Evolutionary conservation across 768 basidiomycete genomes (phyloP).

Genomic region (Tylopilus sp.): DNA sequence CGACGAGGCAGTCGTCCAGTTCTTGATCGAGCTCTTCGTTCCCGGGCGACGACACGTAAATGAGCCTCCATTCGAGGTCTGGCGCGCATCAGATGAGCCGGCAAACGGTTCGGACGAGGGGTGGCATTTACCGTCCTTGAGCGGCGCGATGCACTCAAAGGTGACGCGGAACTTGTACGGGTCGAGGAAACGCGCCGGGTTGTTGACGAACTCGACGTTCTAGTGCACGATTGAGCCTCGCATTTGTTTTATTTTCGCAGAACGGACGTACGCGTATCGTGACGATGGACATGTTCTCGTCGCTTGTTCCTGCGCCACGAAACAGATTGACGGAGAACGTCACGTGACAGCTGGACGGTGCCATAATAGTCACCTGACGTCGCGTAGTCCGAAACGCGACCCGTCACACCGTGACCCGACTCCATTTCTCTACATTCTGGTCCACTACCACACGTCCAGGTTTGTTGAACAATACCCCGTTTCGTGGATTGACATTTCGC

Average conservation of each 20-base stretch:
- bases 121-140: constrained; percentile 70
- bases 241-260: neutral
- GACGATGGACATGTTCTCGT: constrained; percentile 56
- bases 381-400: too few relatives aligned
- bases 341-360: too few relatives aligned
- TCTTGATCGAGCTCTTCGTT: constrained; percentile 94
- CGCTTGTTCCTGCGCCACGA: neutral
- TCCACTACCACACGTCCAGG: too few relatives aligned
- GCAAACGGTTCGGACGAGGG: neutral
- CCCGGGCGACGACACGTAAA: constrained; percentile 93
- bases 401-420: too few relatives aligned
- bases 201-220: constrained; percentile 91
- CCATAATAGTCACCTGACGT: too few relatives aligned
- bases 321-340: neutral
- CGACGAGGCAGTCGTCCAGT: constrained; percentile 95
- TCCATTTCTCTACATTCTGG: too few relatives aligned
- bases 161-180: constrained; percentile 92
- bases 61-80: constrained; percentile 99
- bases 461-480: too few relatives aligned
- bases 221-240: constrained; percentile 25
- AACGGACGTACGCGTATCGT: constrained; percentile 55
- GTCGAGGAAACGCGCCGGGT: constrained; percentile 89
- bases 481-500: too few relatives aligned
- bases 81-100: neutral
- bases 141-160: constrained; percentile 91